Percentiles rank a stretch among this genome's conserved stretches.
phyloP scores from a whole-genome alignment of 2,329 filamentous ascomycete species.

The Talaromyces rugulosus region DNA sequence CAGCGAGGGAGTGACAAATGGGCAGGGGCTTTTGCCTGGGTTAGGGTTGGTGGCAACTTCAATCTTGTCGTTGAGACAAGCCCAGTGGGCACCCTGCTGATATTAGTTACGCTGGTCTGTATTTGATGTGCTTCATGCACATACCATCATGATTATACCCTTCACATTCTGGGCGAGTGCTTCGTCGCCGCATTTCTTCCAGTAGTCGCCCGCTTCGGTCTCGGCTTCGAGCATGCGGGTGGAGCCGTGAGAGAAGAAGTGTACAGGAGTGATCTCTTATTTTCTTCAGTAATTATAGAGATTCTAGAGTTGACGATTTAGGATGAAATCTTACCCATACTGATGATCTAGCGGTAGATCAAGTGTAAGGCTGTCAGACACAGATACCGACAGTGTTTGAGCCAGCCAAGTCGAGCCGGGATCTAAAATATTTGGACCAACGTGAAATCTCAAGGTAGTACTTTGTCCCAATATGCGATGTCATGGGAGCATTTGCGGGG shows the following conservation, averaged over 20 bases:
- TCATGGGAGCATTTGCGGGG: no score
- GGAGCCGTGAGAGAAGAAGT: not conserved
- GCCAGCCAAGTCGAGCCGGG: no score
- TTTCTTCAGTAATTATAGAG: no score
- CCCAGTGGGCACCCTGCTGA: conserved; percentile 61
- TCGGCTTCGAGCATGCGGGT: not conserved
- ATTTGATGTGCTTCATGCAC: not conserved
- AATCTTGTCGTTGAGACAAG: conserved; percentile 50
- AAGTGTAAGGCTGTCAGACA: no score
- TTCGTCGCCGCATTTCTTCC: conserved; percentile 1
- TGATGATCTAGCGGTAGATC: not conserved
- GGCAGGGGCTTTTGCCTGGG: conserved; percentile 61
- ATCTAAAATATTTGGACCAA: no score
- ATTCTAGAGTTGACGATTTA: no score
- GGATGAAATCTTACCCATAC: not conserved
- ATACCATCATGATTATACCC: conserved; percentile 54
- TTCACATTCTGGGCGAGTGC: not conserved
- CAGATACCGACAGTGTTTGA: no score
- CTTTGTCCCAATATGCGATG: no score
- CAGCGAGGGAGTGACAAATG: conserved; percentile 63
- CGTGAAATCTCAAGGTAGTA: no score
- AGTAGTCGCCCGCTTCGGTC: not conserved
- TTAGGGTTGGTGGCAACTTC: conserved; percentile 59
- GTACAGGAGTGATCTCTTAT: not conserved
- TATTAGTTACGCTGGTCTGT: no score